phyloP scores from a whole-genome alignment of 305 asterid genomes.

The Rubia balearica region DNA sequence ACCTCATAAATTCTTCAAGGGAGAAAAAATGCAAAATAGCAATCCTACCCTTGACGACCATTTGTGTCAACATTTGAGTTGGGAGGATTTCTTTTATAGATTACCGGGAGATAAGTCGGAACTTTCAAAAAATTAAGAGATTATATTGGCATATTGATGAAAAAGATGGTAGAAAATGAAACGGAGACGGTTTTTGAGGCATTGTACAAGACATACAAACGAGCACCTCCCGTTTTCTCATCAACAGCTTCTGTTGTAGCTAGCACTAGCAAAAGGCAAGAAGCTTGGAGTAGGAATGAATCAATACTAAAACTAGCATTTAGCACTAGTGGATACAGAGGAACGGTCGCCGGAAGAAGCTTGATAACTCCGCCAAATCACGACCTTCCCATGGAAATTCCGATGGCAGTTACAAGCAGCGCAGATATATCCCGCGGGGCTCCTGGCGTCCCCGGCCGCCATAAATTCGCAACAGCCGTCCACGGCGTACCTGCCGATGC shows the following conservation, averaged over 20 bases:
- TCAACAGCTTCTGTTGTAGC: neutral
- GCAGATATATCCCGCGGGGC: conserved; percentile 35
- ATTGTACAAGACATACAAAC: neutral
- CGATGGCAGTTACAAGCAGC: conserved; percentile 51
- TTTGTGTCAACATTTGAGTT: no score
- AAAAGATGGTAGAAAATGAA: no score
- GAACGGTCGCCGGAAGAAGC: neutral
- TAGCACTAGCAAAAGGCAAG: neutral
- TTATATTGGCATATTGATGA: no score
- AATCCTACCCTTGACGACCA: no score
- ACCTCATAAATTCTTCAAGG: no score
- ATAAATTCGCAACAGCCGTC: no score
- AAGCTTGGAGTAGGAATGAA: neutral
- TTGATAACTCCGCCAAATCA: neutral
- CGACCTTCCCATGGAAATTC: conserved; percentile 30
- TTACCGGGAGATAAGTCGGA: no score
- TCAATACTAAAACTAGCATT: neutral
- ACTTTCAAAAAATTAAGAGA: no score
- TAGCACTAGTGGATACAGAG: conserved; percentile 13
- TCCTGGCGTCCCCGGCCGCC: conserved; percentile 27
- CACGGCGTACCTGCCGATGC: no score
- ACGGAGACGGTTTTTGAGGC: no score
- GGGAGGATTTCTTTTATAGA: no score
- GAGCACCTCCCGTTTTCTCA: neutral
- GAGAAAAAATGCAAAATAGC: no score